Evolutionary conservation across 163 green algal species (phyloP), one percentile per base, ranked within the genome.

Genomic region (Volvox carteri): DNA sequence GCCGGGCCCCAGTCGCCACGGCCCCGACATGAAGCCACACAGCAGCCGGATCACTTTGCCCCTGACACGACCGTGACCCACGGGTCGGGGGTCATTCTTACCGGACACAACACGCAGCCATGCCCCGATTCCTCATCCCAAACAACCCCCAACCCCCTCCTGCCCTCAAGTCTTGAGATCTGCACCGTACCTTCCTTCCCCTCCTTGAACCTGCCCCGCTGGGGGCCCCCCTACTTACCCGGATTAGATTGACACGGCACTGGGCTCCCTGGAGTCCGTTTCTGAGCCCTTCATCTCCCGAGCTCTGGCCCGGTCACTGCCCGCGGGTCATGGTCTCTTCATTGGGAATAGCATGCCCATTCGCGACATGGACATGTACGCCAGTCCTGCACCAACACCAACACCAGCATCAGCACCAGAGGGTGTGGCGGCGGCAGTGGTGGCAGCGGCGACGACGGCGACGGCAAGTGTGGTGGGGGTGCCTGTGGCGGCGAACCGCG

Each of bases 321-420:
- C 96, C 0, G 50, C 86, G 19, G 95, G 95, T 14, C 90, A 96
- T 83, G 97, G 91, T 9, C 88, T 99, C 11, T 99, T 99, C 90
- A 87, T 99, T 41, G 98, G 98, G 23, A 99, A 99, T 93, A 97
- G 92, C 86, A 99, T 99, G 98, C 97, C 98, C 50, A 99, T 99
- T 76, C 92, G 98, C 0, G 98, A 99, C 85, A 96, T 98, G 85
- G 97, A 99, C 87, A 98, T 99, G 95, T 99, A 97, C 89, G 95
- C 93, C 54, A 65, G 54, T 65, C 33, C 50, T 21, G 14, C 14
- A 58, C 44, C 48, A 12, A n/a, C 11, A 19, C 4, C 37, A 11
- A n/a, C n/a, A 56, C 25, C 54, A 8, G 70, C 73, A 75, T 41
- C 72, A 28, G 72, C 30, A 8, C n/a, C n/a, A n/a, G n/a, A n/a